A percentile compares a stretch with the other conserved stretches of the same genome.
Conservation (phyloP, 2,329 filamentous ascomycete species). For the Ophiosphaerella herpotricha region DNA sequence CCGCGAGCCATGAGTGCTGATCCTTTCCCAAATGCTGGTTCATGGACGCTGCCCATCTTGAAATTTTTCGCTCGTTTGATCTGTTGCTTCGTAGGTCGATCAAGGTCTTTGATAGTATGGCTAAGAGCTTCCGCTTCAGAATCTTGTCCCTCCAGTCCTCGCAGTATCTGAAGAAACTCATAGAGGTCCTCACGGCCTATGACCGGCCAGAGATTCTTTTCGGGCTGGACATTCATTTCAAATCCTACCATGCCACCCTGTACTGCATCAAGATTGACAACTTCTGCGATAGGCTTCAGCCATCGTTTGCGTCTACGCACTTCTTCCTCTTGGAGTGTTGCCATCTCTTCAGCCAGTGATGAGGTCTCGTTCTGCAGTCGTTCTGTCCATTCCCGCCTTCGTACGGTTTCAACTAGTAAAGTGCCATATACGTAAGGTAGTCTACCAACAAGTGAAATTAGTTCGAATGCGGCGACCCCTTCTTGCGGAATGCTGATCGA, state of each 20-base stretch:
- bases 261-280: conserved; percentile 67
- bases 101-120: conserved; percentile 78
- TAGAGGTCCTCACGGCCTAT: conserved; percentile 77
- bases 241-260: conserved; percentile 75
- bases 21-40: conserved; percentile 83
- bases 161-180: conserved; percentile 70
- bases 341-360: conserved; percentile 89
- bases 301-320: conserved; percentile 85
- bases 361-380: conserved; percentile 88
- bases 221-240: conserved; percentile 82
- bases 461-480: conserved; percentile 78
- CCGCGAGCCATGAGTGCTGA: conserved; percentile 77
- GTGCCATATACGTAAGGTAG: conserved; percentile 90
- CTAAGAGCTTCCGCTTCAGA: conserved; percentile 71
- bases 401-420: conserved; percentile 81
- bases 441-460: conserved; percentile 77
- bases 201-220: conserved; percentile 79
- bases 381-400: conserved; percentile 85
- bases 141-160: conserved; percentile 67
- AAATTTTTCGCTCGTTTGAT: conserved; percentile 87
- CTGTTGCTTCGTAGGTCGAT: conserved; percentile 82
- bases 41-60: conserved; percentile 94
- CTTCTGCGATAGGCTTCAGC: conserved; percentile 81
- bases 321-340: conserved; percentile 89
- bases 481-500: conserved; percentile 74